phyloP scores from a whole-genome alignment of 2,329 filamentous ascomycete genomes.

The Colletotrichum musae region DNA sequence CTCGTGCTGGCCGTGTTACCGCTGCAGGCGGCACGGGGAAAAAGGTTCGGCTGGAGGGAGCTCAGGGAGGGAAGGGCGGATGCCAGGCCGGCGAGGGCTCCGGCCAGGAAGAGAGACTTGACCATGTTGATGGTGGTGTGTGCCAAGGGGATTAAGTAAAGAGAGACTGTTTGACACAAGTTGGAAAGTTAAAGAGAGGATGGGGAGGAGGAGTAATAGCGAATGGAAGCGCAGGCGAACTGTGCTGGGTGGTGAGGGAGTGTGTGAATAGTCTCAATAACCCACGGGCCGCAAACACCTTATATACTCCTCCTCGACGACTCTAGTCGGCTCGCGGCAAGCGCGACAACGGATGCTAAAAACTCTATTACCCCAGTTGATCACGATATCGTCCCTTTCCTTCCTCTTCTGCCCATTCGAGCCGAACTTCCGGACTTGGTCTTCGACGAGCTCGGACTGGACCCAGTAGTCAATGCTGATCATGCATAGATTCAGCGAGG shows the following conservation, averaged over 20 bases:
- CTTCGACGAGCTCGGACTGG: slow-evolving; percentile 1
- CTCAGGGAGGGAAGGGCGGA: slow-evolving; percentile 26
- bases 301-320: slow-evolving; percentile 16
- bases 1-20: slow-evolving; percentile 52
- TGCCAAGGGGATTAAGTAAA: slow-evolving; percentile 21
- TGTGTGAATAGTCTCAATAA: slow-evolving; percentile 14
- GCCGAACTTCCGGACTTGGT: background rate
- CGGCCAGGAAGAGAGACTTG: slow-evolving; percentile 22
- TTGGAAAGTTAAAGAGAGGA: background rate
- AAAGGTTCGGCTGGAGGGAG: slow-evolving; percentile 23
- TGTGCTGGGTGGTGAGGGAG: slow-evolving; percentile 23
- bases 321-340: slow-evolving; percentile 3
- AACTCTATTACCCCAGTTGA: slow-evolving; percentile 11
- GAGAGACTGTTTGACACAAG: slow-evolving; percentile 29
- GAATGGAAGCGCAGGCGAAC: slow-evolving; percentile 27
- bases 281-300: slow-evolving; percentile 12
- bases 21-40: slow-evolving; percentile 39
- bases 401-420: background rate
- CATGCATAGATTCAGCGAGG: slow-evolving; percentile 19
- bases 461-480: slow-evolving; percentile 16
- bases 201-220: background rate
- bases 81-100: slow-evolving; percentile 23
- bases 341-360: slow-evolving; percentile 8
- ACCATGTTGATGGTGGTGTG: slow-evolving; percentile 24
- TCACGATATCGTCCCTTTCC: background rate